Percentiles rank a stretch among this genome's conserved stretches.
phyloP scores from a whole-genome alignment of 139 green algal genomes.

The Chlamydomonas incerta region DNA sequence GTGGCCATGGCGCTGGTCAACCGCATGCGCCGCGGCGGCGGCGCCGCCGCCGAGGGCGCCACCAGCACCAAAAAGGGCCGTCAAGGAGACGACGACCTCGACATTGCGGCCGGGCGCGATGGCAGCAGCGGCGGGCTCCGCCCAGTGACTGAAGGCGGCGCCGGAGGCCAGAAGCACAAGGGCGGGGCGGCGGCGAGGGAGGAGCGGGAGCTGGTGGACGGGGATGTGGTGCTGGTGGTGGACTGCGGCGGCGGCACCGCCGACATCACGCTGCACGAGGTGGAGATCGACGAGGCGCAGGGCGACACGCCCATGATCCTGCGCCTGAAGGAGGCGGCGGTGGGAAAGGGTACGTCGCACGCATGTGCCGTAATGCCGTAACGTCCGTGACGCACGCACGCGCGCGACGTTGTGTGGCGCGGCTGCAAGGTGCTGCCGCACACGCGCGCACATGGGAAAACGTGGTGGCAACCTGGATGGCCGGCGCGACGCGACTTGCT shows the following conservation, averaged over 20 bases:
- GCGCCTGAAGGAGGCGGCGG: slow-evolving; percentile 16
- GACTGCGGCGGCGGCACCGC: slow-evolving; percentile 43
- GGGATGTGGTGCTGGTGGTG: slow-evolving; percentile 40
- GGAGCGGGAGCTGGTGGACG: background rate
- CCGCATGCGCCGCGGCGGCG: background rate
- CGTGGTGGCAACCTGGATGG: no score
- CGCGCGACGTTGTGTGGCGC: no score
- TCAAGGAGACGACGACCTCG: no score
- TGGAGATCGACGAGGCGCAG: background rate
- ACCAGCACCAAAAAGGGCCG: no score
- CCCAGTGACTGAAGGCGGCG: background rate
- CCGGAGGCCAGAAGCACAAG: background rate
- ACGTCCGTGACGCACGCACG: background rate
- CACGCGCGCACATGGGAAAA: no score
- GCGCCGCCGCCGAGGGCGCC: background rate
- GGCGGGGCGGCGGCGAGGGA: background rate
- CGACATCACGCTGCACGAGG: slow-evolving; percentile 17
- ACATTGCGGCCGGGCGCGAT: no score
- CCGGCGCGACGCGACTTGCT: background rate
- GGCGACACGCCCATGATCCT: background rate
- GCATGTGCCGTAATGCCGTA: background rate
- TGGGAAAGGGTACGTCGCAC: background rate
- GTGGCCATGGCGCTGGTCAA: background rate
- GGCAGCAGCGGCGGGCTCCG: background rate
- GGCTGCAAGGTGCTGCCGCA: no score